These are phyloP conservation scores for Pyrenophora graminea DNA, from an alignment of 2,329 filamentous ascomycete genomes.

Conservation along the genomic window DNA sequence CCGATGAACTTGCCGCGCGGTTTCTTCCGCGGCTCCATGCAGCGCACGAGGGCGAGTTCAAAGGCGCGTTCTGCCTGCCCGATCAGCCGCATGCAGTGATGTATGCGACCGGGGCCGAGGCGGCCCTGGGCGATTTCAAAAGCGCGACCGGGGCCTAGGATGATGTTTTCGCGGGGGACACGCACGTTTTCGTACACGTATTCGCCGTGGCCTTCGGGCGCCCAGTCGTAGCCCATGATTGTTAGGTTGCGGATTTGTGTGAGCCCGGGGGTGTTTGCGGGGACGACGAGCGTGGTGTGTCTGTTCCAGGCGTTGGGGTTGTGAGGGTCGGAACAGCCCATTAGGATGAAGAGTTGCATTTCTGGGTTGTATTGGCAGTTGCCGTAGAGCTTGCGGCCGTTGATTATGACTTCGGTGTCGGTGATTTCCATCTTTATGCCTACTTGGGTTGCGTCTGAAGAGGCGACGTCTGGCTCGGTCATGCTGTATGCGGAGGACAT, in stretches of 20 bases:
- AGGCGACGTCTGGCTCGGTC: constrained; percentile 58
- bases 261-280: constrained; percentile 45
- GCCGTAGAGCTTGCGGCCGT: constrained; percentile 50
- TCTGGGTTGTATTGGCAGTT: constrained; percentile 48
- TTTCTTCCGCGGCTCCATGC: constrained; percentile 46
- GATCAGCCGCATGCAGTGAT: constrained; percentile 51
- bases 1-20: constrained; percentile 48
- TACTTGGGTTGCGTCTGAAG: constrained; percentile 57
- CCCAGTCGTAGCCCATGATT: constrained; percentile 51
- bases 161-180: constrained; percentile 49
- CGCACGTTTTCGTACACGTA: constrained; percentile 50
- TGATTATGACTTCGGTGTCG: constrained; percentile 48
- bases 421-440: constrained; percentile 43
- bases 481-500: constrained; percentile 57
- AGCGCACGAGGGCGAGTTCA: constrained; percentile 48
- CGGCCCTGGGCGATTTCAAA: constrained; percentile 52
- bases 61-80: constrained; percentile 51
- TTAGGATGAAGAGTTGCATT: constrained; percentile 43
- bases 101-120: constrained; percentile 49
- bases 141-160: constrained; percentile 48
- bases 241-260: constrained; percentile 48
- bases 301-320: constrained; percentile 49
- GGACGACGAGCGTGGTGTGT: constrained; percentile 49
- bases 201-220: constrained; percentile 50
- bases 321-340: constrained; percentile 48